Percentiles rank a stretch among this genome's conserved stretches.
Evolutionary conservation across 192 early-diverging fungal species (phyloP).

Genomic region (Coemansia sp.): DNA sequence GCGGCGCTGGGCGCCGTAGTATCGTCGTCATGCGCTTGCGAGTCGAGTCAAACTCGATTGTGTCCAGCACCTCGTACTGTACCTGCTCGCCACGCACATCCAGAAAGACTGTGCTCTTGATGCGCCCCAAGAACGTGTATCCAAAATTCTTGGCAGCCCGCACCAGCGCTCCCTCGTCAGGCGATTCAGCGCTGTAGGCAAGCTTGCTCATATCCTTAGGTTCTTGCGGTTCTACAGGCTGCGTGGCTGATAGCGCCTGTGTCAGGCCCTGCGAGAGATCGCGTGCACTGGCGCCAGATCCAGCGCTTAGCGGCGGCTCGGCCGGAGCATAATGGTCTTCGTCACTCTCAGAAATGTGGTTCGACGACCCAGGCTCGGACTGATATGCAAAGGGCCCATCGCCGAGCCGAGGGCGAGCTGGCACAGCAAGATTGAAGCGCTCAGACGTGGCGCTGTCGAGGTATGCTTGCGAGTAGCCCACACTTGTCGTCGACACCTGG

Average conservation of each 20-base stretch:
- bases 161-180: constrained; percentile 83
- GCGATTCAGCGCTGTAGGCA: constrained; percentile 62
- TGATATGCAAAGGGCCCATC: constrained; percentile 1
- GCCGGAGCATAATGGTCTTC: neutral
- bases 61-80: constrained; percentile 78
- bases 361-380: constrained; percentile 12
- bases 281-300: neutral
- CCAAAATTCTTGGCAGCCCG: constrained; percentile 76
- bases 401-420: constrained; percentile 6
- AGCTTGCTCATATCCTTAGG: constrained; percentile 32
- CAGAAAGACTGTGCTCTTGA: constrained; percentile 59
- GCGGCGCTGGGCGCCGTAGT: constrained; percentile 66
- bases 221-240: constrained; percentile 5
- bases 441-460: constrained; percentile 13
- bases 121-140: constrained; percentile 67
- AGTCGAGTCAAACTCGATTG: constrained; percentile 94
- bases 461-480: constrained; percentile 4
- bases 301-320: neutral
- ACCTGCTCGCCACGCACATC: constrained; percentile 68
- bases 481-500: constrained; percentile 18
- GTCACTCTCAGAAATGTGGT: neutral
- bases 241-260: constrained; percentile 7
- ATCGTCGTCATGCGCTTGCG: constrained; percentile 95
- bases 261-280: constrained; percentile 12
- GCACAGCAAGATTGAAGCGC: constrained; percentile 8